Evolutionary conservation across 2,329 filamentous ascomycete genomes (phyloP).

Genomic region (Xylariaceae sp.): DNA sequence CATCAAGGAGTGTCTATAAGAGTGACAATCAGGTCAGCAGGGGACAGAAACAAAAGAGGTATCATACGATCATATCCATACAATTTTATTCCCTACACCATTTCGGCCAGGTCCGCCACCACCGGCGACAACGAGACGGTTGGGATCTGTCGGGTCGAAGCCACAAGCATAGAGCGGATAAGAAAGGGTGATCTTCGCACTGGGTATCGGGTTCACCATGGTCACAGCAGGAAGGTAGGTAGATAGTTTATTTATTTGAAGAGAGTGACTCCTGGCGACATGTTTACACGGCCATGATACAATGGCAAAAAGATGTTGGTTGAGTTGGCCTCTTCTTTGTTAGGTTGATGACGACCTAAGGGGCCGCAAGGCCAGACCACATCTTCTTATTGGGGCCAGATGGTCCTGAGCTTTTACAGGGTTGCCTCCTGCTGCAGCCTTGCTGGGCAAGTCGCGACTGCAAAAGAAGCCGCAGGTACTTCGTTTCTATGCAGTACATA

Average conservation of each 20-base stretch:
- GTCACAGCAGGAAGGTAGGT: slow-evolving; percentile 12
- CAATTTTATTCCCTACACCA: slow-evolving; percentile 86
- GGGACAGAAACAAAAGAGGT: slow-evolving; percentile 9
- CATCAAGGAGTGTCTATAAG: slow-evolving; percentile 70
- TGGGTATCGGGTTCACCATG: slow-evolving; percentile 43
- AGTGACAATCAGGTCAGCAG: slow-evolving; percentile 21
- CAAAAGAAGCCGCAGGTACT: too few species aligned
- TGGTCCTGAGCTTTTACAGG: neutral
- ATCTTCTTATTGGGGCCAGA: neutral
- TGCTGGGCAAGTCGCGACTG: neutral
- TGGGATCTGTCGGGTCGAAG: slow-evolving; percentile 80
- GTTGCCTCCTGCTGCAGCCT: neutral
- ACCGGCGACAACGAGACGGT: slow-evolving; percentile 78
- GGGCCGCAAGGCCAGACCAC: neutral
- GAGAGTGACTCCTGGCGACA: slow-evolving; percentile 8
- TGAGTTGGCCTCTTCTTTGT: slow-evolving; percentile 1
- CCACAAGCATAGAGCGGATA: slow-evolving; percentile 88
- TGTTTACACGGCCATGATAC: slow-evolving; percentile 16
- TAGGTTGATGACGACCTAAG: slow-evolving; percentile 22
- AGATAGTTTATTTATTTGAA: slow-evolving; percentile 2
- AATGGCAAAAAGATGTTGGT: slow-evolving; percentile 2
- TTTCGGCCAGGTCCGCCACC: slow-evolving; percentile 82
- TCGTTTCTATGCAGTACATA: too few species aligned
- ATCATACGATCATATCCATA: slow-evolving; percentile 44
- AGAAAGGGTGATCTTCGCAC: slow-evolving; percentile 67